phyloP scores from a whole-genome alignment of 768 basidiomycete genomes.

The Gautieria morchelliformis region DNA sequence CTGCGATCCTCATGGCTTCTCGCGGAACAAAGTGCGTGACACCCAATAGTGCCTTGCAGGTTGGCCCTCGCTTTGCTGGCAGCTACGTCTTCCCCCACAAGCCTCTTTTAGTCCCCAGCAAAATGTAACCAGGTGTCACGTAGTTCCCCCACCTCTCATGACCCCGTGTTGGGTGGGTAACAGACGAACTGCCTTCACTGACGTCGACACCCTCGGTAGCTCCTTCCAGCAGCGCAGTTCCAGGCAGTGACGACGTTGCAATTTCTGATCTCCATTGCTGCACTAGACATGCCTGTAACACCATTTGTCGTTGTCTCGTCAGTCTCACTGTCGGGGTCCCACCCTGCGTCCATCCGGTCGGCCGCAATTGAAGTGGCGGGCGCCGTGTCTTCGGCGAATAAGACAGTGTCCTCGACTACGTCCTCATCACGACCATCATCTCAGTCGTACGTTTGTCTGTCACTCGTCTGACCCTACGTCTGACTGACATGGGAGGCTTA shows the following conservation, averaged over 20 bases:
- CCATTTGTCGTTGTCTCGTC: neutral
- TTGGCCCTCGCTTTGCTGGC: constrained; percentile 7
- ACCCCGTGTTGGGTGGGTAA: neutral
- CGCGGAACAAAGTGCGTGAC: neutral
- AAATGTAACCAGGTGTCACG: neutral
- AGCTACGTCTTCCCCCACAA: neutral
- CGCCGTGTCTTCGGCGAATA: neutral
- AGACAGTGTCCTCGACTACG: neutral
- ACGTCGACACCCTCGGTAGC: neutral
- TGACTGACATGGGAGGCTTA: neutral
- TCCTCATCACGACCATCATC: neutral
- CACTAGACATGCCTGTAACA: neutral
- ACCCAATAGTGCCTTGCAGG: neutral
- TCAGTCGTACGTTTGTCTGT: neutral
- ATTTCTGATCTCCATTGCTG: neutral
- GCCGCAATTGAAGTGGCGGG: neutral
- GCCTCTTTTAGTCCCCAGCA: neutral
- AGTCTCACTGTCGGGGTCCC: neutral
- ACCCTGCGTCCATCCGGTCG: neutral
- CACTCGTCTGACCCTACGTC: neutral
- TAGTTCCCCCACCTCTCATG: neutral
- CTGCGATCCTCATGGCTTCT: neutral
- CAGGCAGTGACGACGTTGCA: neutral
- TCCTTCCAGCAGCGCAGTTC: neutral
- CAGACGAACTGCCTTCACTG: constrained; percentile 2